Conservation (phyloP, 345 rosid genomes). For the Acer campestre region DNA sequence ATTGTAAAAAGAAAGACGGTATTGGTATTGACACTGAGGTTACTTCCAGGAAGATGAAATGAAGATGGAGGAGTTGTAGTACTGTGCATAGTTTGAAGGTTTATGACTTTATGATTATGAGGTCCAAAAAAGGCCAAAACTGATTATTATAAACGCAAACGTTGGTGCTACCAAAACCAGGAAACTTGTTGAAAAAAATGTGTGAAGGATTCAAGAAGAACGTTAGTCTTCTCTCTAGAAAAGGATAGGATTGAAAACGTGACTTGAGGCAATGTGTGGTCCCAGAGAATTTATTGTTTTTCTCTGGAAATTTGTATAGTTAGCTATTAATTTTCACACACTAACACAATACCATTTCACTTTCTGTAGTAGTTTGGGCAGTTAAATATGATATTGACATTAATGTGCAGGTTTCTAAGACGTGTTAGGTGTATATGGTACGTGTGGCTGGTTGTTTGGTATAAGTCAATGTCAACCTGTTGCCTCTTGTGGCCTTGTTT, state of each 20-base stretch:
- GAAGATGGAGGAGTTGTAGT: conserved; percentile 17
- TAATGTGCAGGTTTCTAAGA: not conserved
- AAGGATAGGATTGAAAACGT: conserved; percentile 24
- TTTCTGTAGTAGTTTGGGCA: not conserved
- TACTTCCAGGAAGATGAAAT: conserved; percentile 1
- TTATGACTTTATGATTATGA: not conserved
- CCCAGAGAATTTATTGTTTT: conserved; percentile 22
- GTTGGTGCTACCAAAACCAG: conserved; percentile 27
- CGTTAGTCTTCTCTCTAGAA: conserved; percentile 15
- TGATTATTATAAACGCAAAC: conserved; percentile 5
- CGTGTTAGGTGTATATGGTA: too few species aligned
- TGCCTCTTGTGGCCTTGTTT: too few species aligned
- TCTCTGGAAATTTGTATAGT: conserved; percentile 2
- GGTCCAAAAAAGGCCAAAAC: conserved; percentile 29
- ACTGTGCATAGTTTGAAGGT: conserved; percentile 3
- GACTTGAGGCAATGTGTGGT: conserved; percentile 15
- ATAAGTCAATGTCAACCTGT: too few species aligned
- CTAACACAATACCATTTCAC: not conserved
- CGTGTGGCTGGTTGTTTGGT: too few species aligned
- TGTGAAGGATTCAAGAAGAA: conserved; percentile 42
- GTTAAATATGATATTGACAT: not conserved
- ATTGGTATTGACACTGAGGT: not conserved
- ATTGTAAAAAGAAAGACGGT: not conserved
- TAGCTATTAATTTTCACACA: not conserved
- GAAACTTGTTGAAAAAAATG: conserved; percentile 15